Evolutionary conservation across 805 yeast genomes (phyloP).

Genomic region (Monosporozyma unispora): DNA sequence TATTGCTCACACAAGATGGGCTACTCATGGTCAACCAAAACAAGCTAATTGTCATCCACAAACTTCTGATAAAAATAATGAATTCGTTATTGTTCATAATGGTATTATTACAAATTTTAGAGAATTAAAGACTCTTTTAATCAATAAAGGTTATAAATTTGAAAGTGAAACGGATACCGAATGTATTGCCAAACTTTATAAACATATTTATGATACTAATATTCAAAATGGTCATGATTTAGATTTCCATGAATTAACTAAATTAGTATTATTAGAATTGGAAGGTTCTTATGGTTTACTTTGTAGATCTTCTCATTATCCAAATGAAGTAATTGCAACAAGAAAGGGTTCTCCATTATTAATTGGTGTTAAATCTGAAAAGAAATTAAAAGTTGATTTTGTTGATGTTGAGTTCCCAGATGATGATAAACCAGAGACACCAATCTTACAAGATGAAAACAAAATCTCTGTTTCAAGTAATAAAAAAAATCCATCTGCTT

Average conservation of each 20-base stretch:
- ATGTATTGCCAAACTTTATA: slow-evolving; percentile 91
- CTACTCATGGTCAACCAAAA: slow-evolving; percentile 95
- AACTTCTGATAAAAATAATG: slow-evolving; percentile 71
- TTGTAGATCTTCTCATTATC: slow-evolving; percentile 85
- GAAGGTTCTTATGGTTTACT: slow-evolving; percentile 97
- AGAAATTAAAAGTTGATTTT: slow-evolving; percentile 91
- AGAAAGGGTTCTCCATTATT: slow-evolving; percentile 97
- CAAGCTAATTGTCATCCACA: slow-evolving; percentile 91
- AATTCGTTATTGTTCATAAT: slow-evolving; percentile 90
- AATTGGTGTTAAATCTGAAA: slow-evolving; percentile 94
- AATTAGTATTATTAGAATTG: slow-evolving; percentile 82
- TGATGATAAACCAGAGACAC: slow-evolving; percentile 30
- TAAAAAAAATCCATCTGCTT: slow-evolving; percentile 6
- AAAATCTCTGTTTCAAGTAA: slow-evolving; percentile 3
- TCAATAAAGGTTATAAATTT: slow-evolving; percentile 70
- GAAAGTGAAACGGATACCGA: slow-evolving; percentile 96
- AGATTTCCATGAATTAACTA: slow-evolving; percentile 87
- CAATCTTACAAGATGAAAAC: slow-evolving; percentile 17
- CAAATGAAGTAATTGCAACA: slow-evolving; percentile 92
- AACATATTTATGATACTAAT: slow-evolving; percentile 78
- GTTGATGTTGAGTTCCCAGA: slow-evolving; percentile 97
- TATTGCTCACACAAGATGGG: slow-evolving; percentile 99
- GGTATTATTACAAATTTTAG: slow-evolving; percentile 96
- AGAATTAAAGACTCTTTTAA: slow-evolving; percentile 76
- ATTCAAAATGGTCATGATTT: slow-evolving; percentile 62